These are phyloP conservation scores for Russula earlei DNA, from an alignment of 768 basidiomycete genomes.

Conservation along the genomic window DNA sequence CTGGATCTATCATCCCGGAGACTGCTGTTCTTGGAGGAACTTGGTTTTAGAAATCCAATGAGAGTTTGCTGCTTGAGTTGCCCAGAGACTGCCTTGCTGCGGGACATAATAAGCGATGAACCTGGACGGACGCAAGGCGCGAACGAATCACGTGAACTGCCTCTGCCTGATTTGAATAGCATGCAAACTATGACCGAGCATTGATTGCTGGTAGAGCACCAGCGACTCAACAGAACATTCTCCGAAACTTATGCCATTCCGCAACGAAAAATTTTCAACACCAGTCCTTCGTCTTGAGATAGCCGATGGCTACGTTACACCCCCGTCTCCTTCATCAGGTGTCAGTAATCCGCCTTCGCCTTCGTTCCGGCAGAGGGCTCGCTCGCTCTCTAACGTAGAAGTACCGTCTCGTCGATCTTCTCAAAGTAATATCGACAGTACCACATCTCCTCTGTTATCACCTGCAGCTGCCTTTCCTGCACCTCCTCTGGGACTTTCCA, in stretches of 20 bases:
- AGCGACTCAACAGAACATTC: neutral
- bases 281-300: slow-evolving; percentile 18
- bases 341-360: neutral
- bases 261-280: neutral
- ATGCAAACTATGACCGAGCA: neutral
- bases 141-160: neutral
- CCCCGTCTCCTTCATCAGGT: neutral
- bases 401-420: slow-evolving; percentile 27
- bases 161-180: too few species aligned
- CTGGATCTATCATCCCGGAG: neutral
- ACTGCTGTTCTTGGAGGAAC: neutral
- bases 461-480: slow-evolving; percentile 17
- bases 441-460: slow-evolving; percentile 21
- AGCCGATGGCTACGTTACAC: neutral
- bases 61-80: slow-evolving; percentile 7
- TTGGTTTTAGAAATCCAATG: neutral
- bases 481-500: slow-evolving; percentile 26
- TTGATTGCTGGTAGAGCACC: neutral
- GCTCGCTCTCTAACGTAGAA: slow-evolving; percentile 22
- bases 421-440: slow-evolving; percentile 20
- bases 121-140: too few species aligned
- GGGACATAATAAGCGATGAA: neutral
- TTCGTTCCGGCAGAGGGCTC: slow-evolving; percentile 20
- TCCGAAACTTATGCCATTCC: slow-evolving; percentile 2
- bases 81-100: neutral